Evolutionary conservation across 2,329 filamentous ascomycete species (phyloP).

Genomic region (Aurifilum marmelostoma): DNA sequence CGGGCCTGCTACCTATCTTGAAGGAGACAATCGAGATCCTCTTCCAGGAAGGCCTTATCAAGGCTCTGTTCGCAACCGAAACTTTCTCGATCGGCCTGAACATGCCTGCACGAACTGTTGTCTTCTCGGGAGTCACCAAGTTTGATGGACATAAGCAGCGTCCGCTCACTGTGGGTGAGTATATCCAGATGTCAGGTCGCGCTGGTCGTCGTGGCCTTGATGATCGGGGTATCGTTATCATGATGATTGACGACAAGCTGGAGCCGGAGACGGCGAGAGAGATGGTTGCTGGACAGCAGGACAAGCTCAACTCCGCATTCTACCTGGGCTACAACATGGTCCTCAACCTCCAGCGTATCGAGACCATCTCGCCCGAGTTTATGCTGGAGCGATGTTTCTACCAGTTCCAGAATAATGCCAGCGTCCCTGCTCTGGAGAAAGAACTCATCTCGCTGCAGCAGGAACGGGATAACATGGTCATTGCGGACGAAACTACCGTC

Average conservation of each 20-base stretch:
- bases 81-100: slow-evolving; percentile 98
- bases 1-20: slow-evolving; percentile 88
- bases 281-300: slow-evolving; percentile 95
- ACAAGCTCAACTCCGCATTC: slow-evolving; percentile 96
- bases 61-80: slow-evolving; percentile 96
- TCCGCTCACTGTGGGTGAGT: slow-evolving; percentile 92
- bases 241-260: slow-evolving; percentile 98
- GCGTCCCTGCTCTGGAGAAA: slow-evolving; percentile 81
- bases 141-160: slow-evolving; percentile 83
- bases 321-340: slow-evolving; percentile 99
- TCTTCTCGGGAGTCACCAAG: slow-evolving; percentile 97
- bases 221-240: slow-evolving; percentile 97
- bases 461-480: slow-evolving; percentile 72
- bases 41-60: slow-evolving; percentile 97
- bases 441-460: slow-evolving; percentile 79
- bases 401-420: slow-evolving; percentile 95
- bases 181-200: slow-evolving; percentile 98
- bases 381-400: slow-evolving; percentile 99
- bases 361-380: slow-evolving; percentile 97
- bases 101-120: slow-evolving; percentile 98
- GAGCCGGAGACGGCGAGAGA: slow-evolving; percentile 92
- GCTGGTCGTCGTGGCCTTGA: slow-evolving; percentile 96
- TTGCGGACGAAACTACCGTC: slow-evolving; percentile 84
- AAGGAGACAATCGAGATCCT: slow-evolving; percentile 99
- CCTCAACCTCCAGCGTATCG: slow-evolving; percentile 92